phyloP scores from a whole-genome alignment of 202 grass and related monocot species.

The Setaria viridis region DNA sequence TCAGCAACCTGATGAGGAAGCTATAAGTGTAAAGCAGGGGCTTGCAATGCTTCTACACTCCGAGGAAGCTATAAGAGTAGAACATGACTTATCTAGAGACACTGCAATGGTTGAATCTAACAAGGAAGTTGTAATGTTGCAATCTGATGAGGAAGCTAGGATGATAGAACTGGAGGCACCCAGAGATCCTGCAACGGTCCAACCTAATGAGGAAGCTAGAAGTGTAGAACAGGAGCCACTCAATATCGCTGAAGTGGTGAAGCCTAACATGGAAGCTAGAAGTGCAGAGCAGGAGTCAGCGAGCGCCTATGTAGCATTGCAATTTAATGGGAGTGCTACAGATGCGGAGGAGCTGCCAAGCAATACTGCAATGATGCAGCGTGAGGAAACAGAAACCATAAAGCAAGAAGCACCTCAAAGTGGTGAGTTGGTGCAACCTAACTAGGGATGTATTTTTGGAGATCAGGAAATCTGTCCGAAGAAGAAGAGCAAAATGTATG shows the following conservation, averaged over 20 bases:
- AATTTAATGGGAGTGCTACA: slow-evolving; percentile 15
- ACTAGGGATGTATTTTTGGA: slow-evolving; percentile 14
- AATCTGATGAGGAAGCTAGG: slow-evolving; percentile 10
- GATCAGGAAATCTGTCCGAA: slow-evolving; percentile 9
- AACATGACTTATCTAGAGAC: neutral
- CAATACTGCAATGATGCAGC: neutral
- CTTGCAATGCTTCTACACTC: neutral
- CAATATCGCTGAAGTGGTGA: neutral
- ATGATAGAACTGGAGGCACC: neutral
- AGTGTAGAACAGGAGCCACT: neutral
- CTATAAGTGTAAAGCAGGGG: too few relatives aligned
- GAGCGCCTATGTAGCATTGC: neutral
- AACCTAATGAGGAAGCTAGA: neutral
- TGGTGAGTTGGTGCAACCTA: slow-evolving; percentile 34
- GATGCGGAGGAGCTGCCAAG: slow-evolving; percentile 17
- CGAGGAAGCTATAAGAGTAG: neutral
- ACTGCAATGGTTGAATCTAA: neutral
- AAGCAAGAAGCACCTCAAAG: slow-evolving; percentile 25
- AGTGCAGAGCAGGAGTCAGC: neutral
- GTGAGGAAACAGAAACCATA: neutral
- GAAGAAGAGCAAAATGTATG: slow-evolving; percentile 3
- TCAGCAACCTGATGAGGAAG: slow-evolving; percentile 16
- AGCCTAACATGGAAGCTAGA: slow-evolving; percentile 13
- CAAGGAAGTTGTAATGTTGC: slow-evolving; percentile 20
- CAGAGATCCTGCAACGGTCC: neutral